Evolutionary conservation across 495 filamentous ascomycete species (phyloP), one percentile per base, ranked within the genome.

Genomic region (Lentithecium fluviatile): DNA sequence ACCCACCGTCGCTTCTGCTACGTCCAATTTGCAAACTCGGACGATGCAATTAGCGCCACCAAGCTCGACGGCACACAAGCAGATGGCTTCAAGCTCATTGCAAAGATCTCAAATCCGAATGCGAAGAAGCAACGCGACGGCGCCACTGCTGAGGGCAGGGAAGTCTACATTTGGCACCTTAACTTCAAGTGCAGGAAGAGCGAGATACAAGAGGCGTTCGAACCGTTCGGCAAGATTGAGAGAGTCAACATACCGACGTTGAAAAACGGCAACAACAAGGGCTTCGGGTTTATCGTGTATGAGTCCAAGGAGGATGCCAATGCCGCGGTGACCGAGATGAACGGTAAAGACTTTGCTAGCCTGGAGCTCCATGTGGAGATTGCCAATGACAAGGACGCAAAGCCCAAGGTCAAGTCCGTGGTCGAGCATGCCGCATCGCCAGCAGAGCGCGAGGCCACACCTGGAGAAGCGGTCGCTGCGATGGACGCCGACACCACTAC

Each of bases 1-100:
- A 88, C 87, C 6, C 84, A 86, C 66, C 88, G 94, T 29, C 86
- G 93, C 5, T 98, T 98, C 75, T 96, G 90, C 73, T 98, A 98
- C 70, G 79, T 96, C 7, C 88, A 95, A 45, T 97, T 96, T 72
- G 79, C 84, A 38, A 83, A 55, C 36, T 70, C 83, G 1, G 78
- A 76, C 4, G 79, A 82, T 21, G 88, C 90, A 1, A 77, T 81
- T 20, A 79, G 79, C 29, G 90, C 91, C 2, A 88, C 84, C 0
- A 74, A 82, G 26, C 76, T 95, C 36, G 79, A 96, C 69, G 87
- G 88, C 6, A 85, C 81, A 56, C 70, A 80, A 11, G 68, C 90
- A 2, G 89, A 86, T 32, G 80, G 81, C 32, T 83, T 83, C 54
- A 85, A 80, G 59, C 77, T 98, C 6, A 68, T 84, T 26, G 89